A percentile compares a stretch with the other conserved stretches of the same genome.
Evolutionary conservation across 176 grass and related monocot species (phyloP).

Genomic region (Oryza meridionalis): DNA sequence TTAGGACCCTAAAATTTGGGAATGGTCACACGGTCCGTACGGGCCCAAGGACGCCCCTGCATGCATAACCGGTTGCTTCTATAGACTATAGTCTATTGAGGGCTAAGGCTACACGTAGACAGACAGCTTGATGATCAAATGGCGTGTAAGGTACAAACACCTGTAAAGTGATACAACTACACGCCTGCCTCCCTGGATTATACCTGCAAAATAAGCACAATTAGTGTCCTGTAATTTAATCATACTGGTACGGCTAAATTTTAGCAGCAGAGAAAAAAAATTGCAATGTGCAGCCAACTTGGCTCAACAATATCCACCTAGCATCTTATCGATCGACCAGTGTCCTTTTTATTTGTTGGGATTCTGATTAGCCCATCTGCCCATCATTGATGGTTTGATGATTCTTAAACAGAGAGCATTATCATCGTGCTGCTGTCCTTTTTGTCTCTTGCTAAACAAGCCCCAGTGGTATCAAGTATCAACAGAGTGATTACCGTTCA

Average conservation of each 20-base stretch:
- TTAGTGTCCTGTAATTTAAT: background rate
- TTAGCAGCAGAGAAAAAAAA: background rate
- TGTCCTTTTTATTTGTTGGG: slow-evolving; percentile 23
- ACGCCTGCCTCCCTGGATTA: background rate
- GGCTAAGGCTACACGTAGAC: no score
- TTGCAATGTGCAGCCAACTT: slow-evolving; percentile 5
- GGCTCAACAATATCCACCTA: slow-evolving; percentile 33
- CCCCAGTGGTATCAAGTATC: slow-evolving; percentile 11
- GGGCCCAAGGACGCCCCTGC: no score
- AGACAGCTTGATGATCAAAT: no score
- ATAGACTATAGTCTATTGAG: no score
- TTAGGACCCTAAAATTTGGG: no score
- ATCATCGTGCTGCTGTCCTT: slow-evolving; percentile 21
- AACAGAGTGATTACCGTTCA: background rate
- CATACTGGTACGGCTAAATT: background rate
- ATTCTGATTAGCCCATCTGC: slow-evolving; percentile 16
- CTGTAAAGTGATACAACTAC: background rate
- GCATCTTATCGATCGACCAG: background rate
- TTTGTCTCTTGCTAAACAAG: background rate
- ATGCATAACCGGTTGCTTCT: no score
- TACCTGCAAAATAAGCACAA: background rate
- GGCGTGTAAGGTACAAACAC: background rate
- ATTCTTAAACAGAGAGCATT: slow-evolving; percentile 12
- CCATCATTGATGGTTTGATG: background rate
- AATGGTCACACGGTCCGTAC: no score